Percentiles rank a stretch among this genome's conserved stretches.
phyloP scores from a whole-genome alignment of 2,329 filamentous ascomycete species.

The Diaporthe sp. region DNA sequence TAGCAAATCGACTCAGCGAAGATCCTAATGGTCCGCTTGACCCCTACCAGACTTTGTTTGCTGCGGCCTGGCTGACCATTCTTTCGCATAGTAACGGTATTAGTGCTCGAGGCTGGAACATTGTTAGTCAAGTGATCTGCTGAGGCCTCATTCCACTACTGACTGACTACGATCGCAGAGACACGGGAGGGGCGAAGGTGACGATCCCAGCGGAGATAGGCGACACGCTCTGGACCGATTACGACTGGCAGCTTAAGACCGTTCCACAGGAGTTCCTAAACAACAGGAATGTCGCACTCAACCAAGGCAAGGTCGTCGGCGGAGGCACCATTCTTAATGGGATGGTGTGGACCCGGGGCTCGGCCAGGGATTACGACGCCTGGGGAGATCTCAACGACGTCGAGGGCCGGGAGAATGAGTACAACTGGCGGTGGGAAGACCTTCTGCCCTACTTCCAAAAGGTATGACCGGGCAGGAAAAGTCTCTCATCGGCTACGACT shows the following conservation, averaged over 20 bases:
- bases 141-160: not conserved
- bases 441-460: constrained; percentile 65
- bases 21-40: constrained; percentile 44
- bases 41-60: not conserved
- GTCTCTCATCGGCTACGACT: not conserved
- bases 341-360: constrained; percentile 57
- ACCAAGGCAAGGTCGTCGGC: constrained; percentile 55
- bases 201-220: constrained; percentile 43
- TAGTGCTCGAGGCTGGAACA: constrained; percentile 43
- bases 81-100: constrained; percentile 36
- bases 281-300: constrained; percentile 51
- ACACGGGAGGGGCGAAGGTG: constrained; percentile 40
- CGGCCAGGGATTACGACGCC: constrained; percentile 56
- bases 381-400: constrained; percentile 58
- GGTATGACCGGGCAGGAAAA: constrained; percentile 44
- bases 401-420: constrained; percentile 39
- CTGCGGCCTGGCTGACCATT: not conserved
- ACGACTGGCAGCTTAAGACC: constrained; percentile 50
- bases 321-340: constrained; percentile 58
- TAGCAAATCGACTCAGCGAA: constrained; percentile 59
- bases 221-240: constrained; percentile 40
- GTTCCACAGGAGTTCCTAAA: constrained; percentile 50
- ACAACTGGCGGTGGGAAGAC: constrained; percentile 56
- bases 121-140: constrained; percentile 36
- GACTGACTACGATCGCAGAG: constrained; percentile 3